Percentiles rank a stretch among this genome's conserved stretches.
Evolutionary conservation across 768 basidiomycete genomes (phyloP).

Genomic region (Porpolomopsis calyptriformis): DNA sequence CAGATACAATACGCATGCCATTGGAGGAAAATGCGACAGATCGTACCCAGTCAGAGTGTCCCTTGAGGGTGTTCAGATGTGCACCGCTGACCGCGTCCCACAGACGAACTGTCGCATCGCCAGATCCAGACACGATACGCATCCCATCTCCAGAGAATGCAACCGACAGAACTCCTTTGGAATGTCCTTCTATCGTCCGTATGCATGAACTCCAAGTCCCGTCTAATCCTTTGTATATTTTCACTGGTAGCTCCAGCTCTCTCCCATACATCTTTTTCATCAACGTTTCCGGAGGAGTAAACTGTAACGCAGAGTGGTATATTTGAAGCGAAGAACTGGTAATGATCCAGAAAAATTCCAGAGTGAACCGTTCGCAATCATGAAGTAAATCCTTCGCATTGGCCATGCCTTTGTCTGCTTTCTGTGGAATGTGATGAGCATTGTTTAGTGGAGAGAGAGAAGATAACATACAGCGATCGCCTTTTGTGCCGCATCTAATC

Average conservation of each 20-base stretch:
- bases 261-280: not conserved
- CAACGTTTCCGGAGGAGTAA: not conserved
- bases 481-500: not conserved
- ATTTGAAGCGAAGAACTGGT: not conserved
- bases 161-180: constrained; percentile 12
- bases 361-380: not conserved
- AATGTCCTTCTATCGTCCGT: not conserved
- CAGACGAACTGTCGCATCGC: not conserved
- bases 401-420: not conserved
- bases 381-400: not conserved
- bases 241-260: not conserved
- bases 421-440: not conserved
- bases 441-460: not conserved
- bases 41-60: not conserved
- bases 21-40: not conserved
- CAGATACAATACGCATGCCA: not conserved
- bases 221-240: not conserved
- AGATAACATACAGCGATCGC: not conserved
- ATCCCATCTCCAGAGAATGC: constrained; percentile 18
- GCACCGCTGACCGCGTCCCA: not conserved
- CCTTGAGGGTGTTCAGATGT: not conserved
- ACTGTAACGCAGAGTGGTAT: constrained; percentile 4
- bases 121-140: constrained; percentile 14
- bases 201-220: not conserved
- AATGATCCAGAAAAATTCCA: not conserved